A percentile compares a stretch with the other conserved stretches of the same genome.
Conservation (phyloP, 257 asterid genomes). For the Solanum dulcamara region DNA sequence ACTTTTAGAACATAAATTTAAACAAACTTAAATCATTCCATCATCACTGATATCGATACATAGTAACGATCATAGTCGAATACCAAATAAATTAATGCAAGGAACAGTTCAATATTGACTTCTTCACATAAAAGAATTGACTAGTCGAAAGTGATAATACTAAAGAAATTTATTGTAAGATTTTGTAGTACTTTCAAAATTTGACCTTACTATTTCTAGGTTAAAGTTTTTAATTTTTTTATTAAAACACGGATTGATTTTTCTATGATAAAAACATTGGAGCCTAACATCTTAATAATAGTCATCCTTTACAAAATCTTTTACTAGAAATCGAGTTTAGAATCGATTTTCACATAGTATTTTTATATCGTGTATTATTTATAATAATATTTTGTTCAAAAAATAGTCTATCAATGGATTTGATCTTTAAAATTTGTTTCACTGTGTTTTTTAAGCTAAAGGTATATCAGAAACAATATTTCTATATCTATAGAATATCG, state of each 20-base stretch:
- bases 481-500: too few species aligned
- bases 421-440: too few species aligned
- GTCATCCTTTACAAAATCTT: background rate
- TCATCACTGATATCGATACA: background rate
- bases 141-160: background rate
- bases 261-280: background rate
- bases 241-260: background rate
- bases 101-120: background rate
- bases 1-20: too few species aligned
- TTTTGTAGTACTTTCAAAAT: background rate
- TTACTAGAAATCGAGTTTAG: background rate
- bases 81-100: background rate
- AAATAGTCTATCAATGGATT: too few species aligned
- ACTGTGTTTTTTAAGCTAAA: too few species aligned
- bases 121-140: background rate
- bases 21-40: background rate
- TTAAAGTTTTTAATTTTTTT: background rate
- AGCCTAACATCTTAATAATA: background rate
- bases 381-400: too few species aligned
- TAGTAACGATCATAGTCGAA: background rate
- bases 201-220: background rate
- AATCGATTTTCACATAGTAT: background rate
- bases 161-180: background rate
- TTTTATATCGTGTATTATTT: background rate
- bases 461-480: background rate